Conservation (phyloP, 768 basidiomycete species). For the Mrakia blollopis region DNA sequence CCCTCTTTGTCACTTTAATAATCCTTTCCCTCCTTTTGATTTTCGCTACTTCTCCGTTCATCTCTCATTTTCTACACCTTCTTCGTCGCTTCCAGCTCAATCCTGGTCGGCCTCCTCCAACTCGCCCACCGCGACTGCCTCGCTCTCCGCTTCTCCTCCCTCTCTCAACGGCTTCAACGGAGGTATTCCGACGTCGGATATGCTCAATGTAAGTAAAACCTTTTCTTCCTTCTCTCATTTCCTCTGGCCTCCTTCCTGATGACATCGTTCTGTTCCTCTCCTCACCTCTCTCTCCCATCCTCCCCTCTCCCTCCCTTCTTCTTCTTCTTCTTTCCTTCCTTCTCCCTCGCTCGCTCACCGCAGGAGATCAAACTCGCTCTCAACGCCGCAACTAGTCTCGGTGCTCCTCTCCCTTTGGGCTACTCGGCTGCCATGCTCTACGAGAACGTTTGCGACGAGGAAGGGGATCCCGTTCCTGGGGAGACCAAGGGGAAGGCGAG, state of each 20-base stretch:
- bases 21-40: no score
- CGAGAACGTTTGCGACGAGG: conserved; percentile 25
- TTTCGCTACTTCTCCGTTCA: not conserved
- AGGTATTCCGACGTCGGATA: not conserved
- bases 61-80: not conserved
- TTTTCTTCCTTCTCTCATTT: not conserved
- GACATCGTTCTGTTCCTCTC: no score
- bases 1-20: not conserved
- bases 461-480: not conserved
- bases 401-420: conserved; percentile 8
- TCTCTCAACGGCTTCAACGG: conserved; percentile 8
- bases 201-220: not conserved
- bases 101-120: conserved; percentile 25
- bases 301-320: not conserved
- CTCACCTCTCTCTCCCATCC: not conserved
- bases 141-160: conserved; percentile 2
- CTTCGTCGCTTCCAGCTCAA: not conserved
- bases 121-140: not conserved
- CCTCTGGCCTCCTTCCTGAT: not conserved
- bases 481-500: conserved; percentile 9
- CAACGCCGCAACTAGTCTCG: conserved; percentile 1
- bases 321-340: not conserved
- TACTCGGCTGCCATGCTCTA: conserved; percentile 24
- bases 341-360: not conserved
- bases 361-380: conserved; percentile 20